Evolutionary conservation across 164 flowering plant species (phyloP).

Genomic region (Aristolochia californica): DNA sequence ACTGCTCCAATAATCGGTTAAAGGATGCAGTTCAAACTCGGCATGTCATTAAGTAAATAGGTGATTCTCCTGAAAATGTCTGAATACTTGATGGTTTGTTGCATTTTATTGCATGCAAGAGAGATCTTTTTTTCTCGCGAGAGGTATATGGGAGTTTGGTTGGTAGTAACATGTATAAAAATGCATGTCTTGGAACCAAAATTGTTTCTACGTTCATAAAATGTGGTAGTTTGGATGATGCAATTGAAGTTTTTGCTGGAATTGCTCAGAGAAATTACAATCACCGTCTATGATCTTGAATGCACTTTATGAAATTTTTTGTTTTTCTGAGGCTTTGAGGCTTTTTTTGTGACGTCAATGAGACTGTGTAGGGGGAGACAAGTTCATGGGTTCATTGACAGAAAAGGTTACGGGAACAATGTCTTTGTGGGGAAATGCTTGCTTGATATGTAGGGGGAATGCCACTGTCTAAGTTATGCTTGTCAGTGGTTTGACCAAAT

Average conservation of each 20-base stretch:
- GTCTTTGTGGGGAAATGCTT: slow-evolving; percentile 11
- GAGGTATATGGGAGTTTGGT: slow-evolving; percentile 7
- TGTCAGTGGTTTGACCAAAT: slow-evolving; percentile 6
- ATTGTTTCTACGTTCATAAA: slow-evolving; percentile 3
- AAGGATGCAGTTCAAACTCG: slow-evolving; percentile 7
- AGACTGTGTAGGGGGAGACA: no score
- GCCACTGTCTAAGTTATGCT: slow-evolving; percentile 2
- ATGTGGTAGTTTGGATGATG: slow-evolving; percentile 11
- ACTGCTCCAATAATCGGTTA: slow-evolving; percentile 7
- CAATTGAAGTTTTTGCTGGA: slow-evolving; percentile 3
- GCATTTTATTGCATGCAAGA: slow-evolving; percentile 2
- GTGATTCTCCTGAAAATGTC: background rate
- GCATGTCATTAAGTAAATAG: slow-evolving; percentile 1
- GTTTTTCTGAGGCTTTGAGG: slow-evolving; percentile 8
- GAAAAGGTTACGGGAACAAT: slow-evolving; percentile 8
- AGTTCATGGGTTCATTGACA: slow-evolving; percentile 9
- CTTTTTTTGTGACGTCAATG: slow-evolving; percentile 6
- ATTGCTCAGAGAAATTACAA: slow-evolving; percentile 3
- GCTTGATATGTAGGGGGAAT: slow-evolving; percentile 10
- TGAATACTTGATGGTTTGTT: slow-evolving; percentile 2
- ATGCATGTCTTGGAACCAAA: slow-evolving; percentile 4
- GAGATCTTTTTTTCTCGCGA: slow-evolving; percentile 6
- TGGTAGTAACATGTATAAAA: slow-evolving; percentile 1
- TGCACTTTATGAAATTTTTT: slow-evolving; percentile 1
- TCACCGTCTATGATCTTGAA: slow-evolving; percentile 8